Evolutionary conservation across 495 filamentous ascomycete genomes (phyloP).

Genomic region (Aspergillus coremiiformis): DNA sequence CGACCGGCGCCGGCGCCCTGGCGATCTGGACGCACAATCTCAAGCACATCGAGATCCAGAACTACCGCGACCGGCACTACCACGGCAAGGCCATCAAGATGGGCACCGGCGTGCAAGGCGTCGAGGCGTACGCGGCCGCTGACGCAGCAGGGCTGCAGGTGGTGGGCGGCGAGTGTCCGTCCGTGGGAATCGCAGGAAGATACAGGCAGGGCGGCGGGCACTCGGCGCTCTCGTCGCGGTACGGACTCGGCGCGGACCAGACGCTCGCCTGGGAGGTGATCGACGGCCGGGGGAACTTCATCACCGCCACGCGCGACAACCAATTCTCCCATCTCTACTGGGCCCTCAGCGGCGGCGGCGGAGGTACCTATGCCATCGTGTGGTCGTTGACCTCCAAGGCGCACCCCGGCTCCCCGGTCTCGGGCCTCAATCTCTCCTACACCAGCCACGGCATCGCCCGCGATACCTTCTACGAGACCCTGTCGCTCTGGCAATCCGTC

Average conservation of each 20-base stretch:
- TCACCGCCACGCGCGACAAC: constrained; percentile 45
- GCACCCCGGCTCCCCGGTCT: constrained; percentile 31
- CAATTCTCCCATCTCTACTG: constrained; percentile 57
- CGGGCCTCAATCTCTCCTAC: constrained; percentile 27
- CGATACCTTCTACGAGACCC: constrained; percentile 38
- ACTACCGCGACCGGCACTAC: constrained; percentile 33
- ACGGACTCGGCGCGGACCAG: constrained; percentile 57
- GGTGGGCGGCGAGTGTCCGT: constrained; percentile 31
- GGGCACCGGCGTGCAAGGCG: constrained; percentile 45
- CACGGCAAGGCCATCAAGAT: constrained; percentile 45
- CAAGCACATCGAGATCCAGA: constrained; percentile 34
- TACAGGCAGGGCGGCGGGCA: constrained; percentile 58
- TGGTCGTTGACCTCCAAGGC: constrained; percentile 45
- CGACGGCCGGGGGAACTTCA: constrained; percentile 39
- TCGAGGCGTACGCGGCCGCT: constrained; percentile 41
- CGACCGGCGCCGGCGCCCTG: constrained; percentile 48
- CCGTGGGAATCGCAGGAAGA: constrained; percentile 43
- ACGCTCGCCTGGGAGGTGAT: constrained; percentile 57
- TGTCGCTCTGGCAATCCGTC: constrained; percentile 31
- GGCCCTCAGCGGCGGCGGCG: constrained; percentile 60
- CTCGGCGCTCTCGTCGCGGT: constrained; percentile 40
- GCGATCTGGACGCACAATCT: constrained; percentile 51
- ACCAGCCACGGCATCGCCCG: constrained; percentile 18
- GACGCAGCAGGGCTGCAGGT: constrained; percentile 16
- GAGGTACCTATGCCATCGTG: constrained; percentile 57